Base-by-base conservation (phyloP, 441 rosid genomes). In the Erodium trifolium region DNA sequence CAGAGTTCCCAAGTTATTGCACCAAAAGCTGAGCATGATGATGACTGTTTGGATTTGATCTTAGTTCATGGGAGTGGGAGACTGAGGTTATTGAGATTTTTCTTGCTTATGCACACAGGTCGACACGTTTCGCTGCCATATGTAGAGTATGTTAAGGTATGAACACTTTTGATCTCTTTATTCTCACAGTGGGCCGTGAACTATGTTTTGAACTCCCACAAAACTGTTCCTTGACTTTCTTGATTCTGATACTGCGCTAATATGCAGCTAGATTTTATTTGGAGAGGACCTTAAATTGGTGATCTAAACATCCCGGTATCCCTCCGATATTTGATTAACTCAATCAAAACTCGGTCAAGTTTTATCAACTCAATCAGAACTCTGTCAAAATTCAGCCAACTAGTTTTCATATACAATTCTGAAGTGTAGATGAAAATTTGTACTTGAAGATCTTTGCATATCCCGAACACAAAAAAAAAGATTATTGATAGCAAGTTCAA, bases 1-100 rank as follows among this genome's bases (percentile, higher is more conserved):
- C 99, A 94, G 80, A 87, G 96, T 77, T 88, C 97, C 71, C 97
- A 94, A 80, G 94, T 94, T 39, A 97, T 81, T 47, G 99, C 99
- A 72, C 98, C 99, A n/a, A 86, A 80, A 72, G 89, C 98, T 19
- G 96, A 90, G 79, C 91, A 82, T 62, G 96, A 92, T 75, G 97
- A 94, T 75, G 84, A 80, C 76, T 81, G 89, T 63, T 77, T 94
- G 90, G 99, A 94, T 85, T 75, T 94, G 88, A 39, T 94, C 63
- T 78, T 93, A 77, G 96, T 93, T 78, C 97, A 84, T 73, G 98
- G 98, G 19, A 84, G 86, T 76, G 98, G 98, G 75, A 78, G 98
- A 67, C 79, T 91, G 70, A 84, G 89, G 78, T 76, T 94, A 66
- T 65, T 85, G 82, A 89, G 94, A 77, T 94, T 94, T 80, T 91